A percentile compares a stretch with the other conserved stretches of the same genome.
Conservation (phyloP, 1,284 basidiomycete genomes). For the Erythrobasidium hasegawianum region DNA sequence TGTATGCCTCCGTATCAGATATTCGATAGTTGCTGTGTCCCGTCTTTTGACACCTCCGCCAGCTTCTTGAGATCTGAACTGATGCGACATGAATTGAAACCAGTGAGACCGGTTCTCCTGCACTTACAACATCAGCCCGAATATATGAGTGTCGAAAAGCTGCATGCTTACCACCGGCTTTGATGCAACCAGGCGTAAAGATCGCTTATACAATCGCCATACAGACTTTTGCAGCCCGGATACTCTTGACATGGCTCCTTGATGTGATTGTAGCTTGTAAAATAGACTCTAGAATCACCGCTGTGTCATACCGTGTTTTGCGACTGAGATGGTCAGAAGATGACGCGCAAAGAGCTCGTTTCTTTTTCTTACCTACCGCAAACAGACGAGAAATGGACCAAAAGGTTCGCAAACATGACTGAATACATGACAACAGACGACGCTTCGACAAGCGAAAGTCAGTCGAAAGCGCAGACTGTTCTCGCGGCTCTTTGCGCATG, state of each 20-base stretch:
- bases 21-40: slow-evolving; percentile 44
- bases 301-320: too few relatives aligned
- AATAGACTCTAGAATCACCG: too few relatives aligned
- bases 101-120: slow-evolving; percentile 41
- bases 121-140: not conserved
- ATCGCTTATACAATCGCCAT: slow-evolving; percentile 38
- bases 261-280: too few relatives aligned
- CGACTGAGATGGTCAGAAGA: too few relatives aligned
- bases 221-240: slow-evolving; percentile 42
- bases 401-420: too few relatives aligned
- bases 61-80: slow-evolving; percentile 39
- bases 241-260: slow-evolving; percentile 6
- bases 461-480: not conserved
- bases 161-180: slow-evolving; percentile 36
- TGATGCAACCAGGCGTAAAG: slow-evolving; percentile 37
- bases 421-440: too few relatives aligned
- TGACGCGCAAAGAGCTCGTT: too few relatives aligned
- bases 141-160: not conserved
- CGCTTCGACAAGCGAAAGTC: too few relatives aligned
- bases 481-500: slow-evolving; percentile 14
- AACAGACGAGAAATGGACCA: too few relatives aligned
- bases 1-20: slow-evolving; percentile 40
- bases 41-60: slow-evolving; percentile 41
- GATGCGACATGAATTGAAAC: slow-evolving; percentile 42
- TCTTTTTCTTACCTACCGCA: too few relatives aligned